These are phyloP conservation scores for Aureobasidium vineae DNA, from an alignment of 2,329 filamentous ascomycete species.

Conservation along the genomic window DNA sequence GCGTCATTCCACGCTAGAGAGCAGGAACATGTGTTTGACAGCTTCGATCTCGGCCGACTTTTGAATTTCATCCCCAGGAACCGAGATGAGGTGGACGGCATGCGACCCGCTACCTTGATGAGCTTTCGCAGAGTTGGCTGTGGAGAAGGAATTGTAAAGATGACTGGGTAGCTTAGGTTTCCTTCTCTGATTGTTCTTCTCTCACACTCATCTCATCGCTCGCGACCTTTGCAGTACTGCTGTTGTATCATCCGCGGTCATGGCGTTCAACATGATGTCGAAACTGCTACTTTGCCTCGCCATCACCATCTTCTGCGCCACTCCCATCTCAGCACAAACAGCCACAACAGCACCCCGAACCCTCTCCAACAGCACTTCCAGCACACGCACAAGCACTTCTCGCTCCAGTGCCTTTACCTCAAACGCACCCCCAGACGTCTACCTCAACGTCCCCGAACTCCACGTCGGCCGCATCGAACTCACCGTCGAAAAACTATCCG, in stretches of 20 bases:
- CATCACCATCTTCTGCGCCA: neutral
- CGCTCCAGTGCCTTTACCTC: slow-evolving; percentile 29
- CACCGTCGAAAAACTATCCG: slow-evolving; percentile 58
- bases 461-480: slow-evolving; percentile 60
- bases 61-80: neutral
- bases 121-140: neutral
- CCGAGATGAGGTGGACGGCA: slow-evolving; percentile 25
- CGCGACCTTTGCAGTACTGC: neutral
- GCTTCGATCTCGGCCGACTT: slow-evolving; percentile 16
- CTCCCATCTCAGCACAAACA: slow-evolving; percentile 13
- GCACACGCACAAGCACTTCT: neutral
- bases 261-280: neutral
- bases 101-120: slow-evolving; percentile 6
- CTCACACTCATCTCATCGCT: neutral
- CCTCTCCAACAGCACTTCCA: slow-evolving; percentile 15
- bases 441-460: slow-evolving; percentile 58
- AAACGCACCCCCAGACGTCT: slow-evolving; percentile 52
- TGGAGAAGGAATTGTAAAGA: neutral
- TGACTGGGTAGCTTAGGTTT: neutral
- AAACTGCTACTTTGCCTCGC: neutral
- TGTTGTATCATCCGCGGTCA: neutral
- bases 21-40: slow-evolving; percentile 15
- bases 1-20: slow-evolving; percentile 20
- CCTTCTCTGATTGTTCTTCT: neutral
- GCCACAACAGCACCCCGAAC: slow-evolving; percentile 26